Evolutionary conservation across 176 grass and related monocot genomes (phyloP).

Genomic region (Hordeum marinum): DNA sequence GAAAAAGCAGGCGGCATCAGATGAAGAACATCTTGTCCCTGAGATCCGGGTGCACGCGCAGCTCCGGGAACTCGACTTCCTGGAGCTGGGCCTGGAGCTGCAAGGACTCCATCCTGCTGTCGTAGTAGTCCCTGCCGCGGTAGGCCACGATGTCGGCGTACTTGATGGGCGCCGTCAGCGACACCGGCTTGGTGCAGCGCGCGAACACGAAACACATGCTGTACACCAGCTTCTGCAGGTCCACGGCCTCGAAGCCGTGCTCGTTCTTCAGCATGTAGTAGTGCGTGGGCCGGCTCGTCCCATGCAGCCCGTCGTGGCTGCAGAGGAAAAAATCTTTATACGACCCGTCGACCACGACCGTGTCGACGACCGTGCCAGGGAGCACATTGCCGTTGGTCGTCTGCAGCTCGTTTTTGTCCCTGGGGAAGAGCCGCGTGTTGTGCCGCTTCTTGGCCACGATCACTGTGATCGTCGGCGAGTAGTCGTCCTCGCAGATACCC

Average conservation of each 20-base stretch:
- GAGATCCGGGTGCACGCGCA: constrained; percentile 37
- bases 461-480: constrained; percentile 51
- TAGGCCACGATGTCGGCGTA: constrained; percentile 53
- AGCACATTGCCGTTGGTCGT: constrained; percentile 34
- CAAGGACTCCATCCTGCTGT: background rate
- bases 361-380: constrained; percentile 55
- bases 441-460: constrained; percentile 60
- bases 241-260: constrained; percentile 33
- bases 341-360: constrained; percentile 21
- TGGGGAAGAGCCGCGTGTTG: constrained; percentile 49
- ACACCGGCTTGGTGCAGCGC: constrained; percentile 60
- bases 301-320: constrained; percentile 44
- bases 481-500: constrained; percentile 25
- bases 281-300: constrained; percentile 55
- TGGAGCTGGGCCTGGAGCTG: background rate
- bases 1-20: constrained; percentile 15
- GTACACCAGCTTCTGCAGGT: constrained; percentile 55
- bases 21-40: constrained; percentile 52
- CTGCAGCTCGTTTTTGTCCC: background rate
- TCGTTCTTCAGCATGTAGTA: constrained; percentile 46
- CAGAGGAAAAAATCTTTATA: constrained; percentile 51
- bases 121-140: constrained; percentile 47
- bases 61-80: background rate
- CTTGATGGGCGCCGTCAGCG: constrained; percentile 47
- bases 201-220: constrained; percentile 57